phyloP scores from a whole-genome alignment of 192 early-diverging fungal species.

The Umbelopsis sp. region DNA sequence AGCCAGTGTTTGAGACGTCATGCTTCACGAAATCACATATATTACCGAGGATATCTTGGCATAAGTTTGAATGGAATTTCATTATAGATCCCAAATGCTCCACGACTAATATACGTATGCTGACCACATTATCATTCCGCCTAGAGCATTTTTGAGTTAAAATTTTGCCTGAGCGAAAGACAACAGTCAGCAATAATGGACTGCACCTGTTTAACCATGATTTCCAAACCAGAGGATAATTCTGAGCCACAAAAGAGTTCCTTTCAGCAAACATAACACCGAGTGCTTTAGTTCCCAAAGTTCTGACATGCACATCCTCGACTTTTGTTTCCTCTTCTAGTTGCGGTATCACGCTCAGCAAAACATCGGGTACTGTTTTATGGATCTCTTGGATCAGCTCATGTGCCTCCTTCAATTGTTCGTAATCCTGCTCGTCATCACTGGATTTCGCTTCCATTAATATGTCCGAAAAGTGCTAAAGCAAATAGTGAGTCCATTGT shows the following conservation, averaged over 20 bases:
- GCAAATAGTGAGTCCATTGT: neutral
- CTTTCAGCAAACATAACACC: slow-evolving; percentile 90
- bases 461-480: slow-evolving; percentile 85
- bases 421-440: slow-evolving; percentile 49
- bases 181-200: neutral
- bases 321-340: slow-evolving; percentile 91
- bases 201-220: slow-evolving; percentile 78
- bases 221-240: slow-evolving; percentile 83
- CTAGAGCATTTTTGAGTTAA: slow-evolving; percentile 30
- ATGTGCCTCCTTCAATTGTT: slow-evolving; percentile 71
- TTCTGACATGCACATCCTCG: slow-evolving; percentile 77
- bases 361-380: slow-evolving; percentile 67
- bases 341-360: slow-evolving; percentile 91
- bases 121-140: slow-evolving; percentile 72
- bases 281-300: slow-evolving; percentile 74
- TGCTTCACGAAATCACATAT: neutral
- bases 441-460: slow-evolving; percentile 63
- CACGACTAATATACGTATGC: slow-evolving; percentile 77
- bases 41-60: slow-evolving; percentile 71
- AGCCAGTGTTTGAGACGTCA: neutral
- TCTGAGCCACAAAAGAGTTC: slow-evolving; percentile 65
- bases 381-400: slow-evolving; percentile 83
- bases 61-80: slow-evolving; percentile 71
- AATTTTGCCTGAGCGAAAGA: neutral
- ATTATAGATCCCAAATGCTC: slow-evolving; percentile 66